phyloP scores from a whole-genome alignment of 768 basidiomycete species.

The Russula compacta region DNA sequence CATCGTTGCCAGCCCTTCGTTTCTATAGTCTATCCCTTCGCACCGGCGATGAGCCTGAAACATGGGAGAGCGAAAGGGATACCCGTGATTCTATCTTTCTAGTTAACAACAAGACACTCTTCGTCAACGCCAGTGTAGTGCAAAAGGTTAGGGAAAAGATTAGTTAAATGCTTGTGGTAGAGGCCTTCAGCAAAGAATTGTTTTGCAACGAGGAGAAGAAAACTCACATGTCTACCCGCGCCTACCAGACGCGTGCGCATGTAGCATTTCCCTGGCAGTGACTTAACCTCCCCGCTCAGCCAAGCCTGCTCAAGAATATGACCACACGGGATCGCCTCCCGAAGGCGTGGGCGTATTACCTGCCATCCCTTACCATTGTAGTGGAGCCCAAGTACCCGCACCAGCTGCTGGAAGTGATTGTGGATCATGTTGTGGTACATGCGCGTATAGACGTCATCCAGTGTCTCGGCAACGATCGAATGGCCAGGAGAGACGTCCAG shows the following conservation, averaged over 20 bases:
- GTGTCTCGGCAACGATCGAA: constrained; percentile 36
- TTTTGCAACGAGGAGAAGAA: not conserved
- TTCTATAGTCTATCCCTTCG: too few relatives aligned
- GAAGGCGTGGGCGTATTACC: constrained; percentile 38
- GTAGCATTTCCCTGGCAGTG: constrained; percentile 46
- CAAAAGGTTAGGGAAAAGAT: constrained; percentile 47
- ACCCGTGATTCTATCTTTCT: not conserved
- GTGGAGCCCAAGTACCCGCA: constrained; percentile 48
- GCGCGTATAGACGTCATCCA: constrained; percentile 47
- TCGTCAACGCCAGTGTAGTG: constrained; percentile 35
- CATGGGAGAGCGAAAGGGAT: not conserved
- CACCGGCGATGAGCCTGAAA: too few relatives aligned
- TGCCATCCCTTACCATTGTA: constrained; percentile 48
- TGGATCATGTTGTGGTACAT: constrained; percentile 53
- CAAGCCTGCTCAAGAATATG: constrained; percentile 43
- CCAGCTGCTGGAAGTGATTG: constrained; percentile 51
- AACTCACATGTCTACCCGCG: constrained; percentile 46
- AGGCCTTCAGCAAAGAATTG: not conserved
- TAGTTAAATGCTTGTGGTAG: constrained; percentile 39
- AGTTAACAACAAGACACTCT: not conserved
- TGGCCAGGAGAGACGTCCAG: constrained; percentile 35
- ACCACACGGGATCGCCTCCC: constrained; percentile 35
- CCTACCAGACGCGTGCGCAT: constrained; percentile 50
- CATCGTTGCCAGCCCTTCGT: too few relatives aligned
- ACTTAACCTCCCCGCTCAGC: constrained; percentile 40